These are phyloP conservation scores for Vigna mungo DNA, from an alignment of 306 rosid genomes.

Conservation along the genomic window DNA sequence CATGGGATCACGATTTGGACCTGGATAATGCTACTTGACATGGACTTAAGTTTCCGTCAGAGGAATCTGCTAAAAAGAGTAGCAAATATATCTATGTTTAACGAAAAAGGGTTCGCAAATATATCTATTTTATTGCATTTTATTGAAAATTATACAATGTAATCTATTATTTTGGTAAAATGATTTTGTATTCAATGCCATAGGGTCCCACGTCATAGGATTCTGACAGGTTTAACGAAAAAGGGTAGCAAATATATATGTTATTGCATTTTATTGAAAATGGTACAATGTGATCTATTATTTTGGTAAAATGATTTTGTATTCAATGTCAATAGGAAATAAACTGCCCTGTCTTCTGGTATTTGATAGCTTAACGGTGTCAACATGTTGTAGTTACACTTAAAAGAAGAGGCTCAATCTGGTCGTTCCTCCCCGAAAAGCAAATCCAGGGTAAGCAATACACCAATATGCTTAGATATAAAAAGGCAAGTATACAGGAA, in stretches of 20 bases:
- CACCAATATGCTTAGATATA: slow-evolving; percentile 8
- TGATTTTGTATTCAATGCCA: slow-evolving; percentile 2
- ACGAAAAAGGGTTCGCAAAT: background rate
- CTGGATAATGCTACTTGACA: slow-evolving; percentile 8
- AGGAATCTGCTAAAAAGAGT: slow-evolving; percentile 6
- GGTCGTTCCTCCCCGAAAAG: slow-evolving; percentile 47
- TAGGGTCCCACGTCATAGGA: too few relatives aligned
- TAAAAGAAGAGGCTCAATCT: slow-evolving; percentile 64
- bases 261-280: slow-evolving; percentile 27
- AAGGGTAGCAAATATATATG: background rate
- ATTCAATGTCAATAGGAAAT: slow-evolving; percentile 1
- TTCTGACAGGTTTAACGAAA: background rate
- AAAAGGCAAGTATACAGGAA: slow-evolving; percentile 13
- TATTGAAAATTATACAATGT: background rate
- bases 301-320: too few relatives aligned
- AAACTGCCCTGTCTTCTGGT: slow-evolving; percentile 5
- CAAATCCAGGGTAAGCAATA: slow-evolving; percentile 61
- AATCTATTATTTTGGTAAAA: background rate
- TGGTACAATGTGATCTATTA: background rate
- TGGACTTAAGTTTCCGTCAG: background rate
- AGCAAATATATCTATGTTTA: too few relatives aligned
- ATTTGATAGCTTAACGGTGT: slow-evolving; percentile 40
- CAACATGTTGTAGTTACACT: slow-evolving; percentile 57
- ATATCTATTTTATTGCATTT: slow-evolving; percentile 2
- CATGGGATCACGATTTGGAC: slow-evolving; percentile 14